phyloP scores from a whole-genome alignment of 2,329 filamentous ascomycete species.

The Diaporthe longicolla region DNA sequence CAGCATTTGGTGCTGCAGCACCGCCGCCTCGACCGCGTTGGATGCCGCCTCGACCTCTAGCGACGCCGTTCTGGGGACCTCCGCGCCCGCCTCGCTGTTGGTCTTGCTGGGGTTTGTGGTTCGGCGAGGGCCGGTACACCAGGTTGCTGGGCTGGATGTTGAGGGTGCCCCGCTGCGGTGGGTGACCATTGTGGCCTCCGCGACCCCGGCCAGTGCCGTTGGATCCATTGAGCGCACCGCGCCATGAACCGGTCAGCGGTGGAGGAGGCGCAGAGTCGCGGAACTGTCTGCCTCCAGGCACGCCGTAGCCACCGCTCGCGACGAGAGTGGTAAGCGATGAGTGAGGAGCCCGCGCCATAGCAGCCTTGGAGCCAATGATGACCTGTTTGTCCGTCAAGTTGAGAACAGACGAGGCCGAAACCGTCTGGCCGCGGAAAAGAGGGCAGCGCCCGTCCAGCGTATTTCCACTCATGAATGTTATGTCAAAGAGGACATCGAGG shows the following conservation, averaged over 20 bases:
- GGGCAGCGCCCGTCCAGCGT: constrained; percentile 91
- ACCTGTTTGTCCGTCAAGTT: constrained; percentile 90
- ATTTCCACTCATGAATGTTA: constrained; percentile 96
- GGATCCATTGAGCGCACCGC: constrained; percentile 67
- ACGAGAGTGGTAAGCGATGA: constrained; percentile 66
- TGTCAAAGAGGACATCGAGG: constrained; percentile 93
- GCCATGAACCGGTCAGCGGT: constrained; percentile 70
- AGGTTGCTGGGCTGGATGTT: constrained; percentile 66
- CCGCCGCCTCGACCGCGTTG: constrained; percentile 45
- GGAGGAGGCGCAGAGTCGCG: constrained; percentile 69
- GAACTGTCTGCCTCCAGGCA: constrained; percentile 73
- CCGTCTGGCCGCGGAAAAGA: constrained; percentile 93
- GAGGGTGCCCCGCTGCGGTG: constrained; percentile 47
- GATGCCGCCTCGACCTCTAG: constrained; percentile 49
- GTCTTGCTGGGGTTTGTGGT: constrained; percentile 48
- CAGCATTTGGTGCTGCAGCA: constrained; percentile 35
- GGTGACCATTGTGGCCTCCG: constrained; percentile 50
- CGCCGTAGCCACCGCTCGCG: constrained; percentile 57
- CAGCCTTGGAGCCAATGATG: constrained; percentile 75
- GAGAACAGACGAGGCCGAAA: constrained; percentile 87
- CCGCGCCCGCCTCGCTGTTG: constrained; percentile 35
- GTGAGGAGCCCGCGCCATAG: constrained; percentile 66
- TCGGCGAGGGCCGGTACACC: constrained; percentile 62
- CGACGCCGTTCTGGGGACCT: constrained; percentile 43
- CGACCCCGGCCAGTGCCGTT: constrained; percentile 55